Percentiles rank a stretch among this genome's conserved stretches.
Conservation (phyloP, 106 monocot genomes). For the Apostasia shenzhenica region DNA sequence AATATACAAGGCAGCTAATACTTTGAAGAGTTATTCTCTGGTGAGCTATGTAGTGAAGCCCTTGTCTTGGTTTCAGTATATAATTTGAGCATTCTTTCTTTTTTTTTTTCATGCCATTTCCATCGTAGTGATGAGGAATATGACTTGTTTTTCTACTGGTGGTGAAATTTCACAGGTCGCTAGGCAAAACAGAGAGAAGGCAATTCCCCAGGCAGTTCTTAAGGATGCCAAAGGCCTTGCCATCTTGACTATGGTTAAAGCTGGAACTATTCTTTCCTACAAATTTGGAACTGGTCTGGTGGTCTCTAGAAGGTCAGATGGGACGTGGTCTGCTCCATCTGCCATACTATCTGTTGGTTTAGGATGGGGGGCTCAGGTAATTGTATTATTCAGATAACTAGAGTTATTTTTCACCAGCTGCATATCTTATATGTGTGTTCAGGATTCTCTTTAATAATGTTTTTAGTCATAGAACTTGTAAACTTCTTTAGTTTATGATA, state of each 20-base stretch:
- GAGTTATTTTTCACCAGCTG: too few relatives aligned
- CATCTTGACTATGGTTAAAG: constrained; percentile 80
- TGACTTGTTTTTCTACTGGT: background rate
- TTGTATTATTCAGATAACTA: background rate
- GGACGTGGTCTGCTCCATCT: constrained; percentile 94
- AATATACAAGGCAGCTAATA: constrained; percentile 85
- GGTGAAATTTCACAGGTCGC: constrained; percentile 43
- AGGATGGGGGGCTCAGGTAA: constrained; percentile 98
- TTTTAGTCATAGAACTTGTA: too few relatives aligned
- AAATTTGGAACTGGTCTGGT: constrained; percentile 91
- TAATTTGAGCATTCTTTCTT: background rate
- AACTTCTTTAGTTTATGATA: too few relatives aligned
- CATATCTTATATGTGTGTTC: too few relatives aligned
- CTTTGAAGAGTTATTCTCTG: constrained; percentile 72
- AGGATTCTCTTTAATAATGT: too few relatives aligned
- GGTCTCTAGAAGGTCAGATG: constrained; percentile 67
- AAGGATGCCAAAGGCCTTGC: constrained; percentile 86
- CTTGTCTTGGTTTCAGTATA: background rate
- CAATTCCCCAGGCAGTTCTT: constrained; percentile 66
- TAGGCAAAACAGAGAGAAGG: constrained; percentile 71
- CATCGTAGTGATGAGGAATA: background rate
- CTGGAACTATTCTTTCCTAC: constrained; percentile 78
- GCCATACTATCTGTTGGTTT: constrained; percentile 77
- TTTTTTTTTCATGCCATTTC: too few relatives aligned
- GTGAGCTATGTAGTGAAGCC: constrained; percentile 14